These are phyloP conservation scores for Mycena olivaceomarginata DNA, from an alignment of 768 basidiomycete genomes.

Conservation along the genomic window DNA sequence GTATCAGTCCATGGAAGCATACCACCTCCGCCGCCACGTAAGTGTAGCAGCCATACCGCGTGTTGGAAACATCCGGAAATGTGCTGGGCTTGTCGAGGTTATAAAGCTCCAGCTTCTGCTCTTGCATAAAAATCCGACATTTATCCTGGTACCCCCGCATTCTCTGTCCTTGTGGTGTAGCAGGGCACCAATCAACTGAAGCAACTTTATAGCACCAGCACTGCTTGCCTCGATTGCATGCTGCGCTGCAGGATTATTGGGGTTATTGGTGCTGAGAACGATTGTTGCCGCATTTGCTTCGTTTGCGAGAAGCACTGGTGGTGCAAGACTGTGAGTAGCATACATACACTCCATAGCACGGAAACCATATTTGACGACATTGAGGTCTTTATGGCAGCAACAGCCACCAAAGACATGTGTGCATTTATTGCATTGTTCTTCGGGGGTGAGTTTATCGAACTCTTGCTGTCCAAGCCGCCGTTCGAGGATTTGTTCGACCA, in stretches of 20 bases:
- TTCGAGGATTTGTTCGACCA: neutral
- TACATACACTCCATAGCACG: neutral
- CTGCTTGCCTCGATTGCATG: slow-evolving; percentile 46
- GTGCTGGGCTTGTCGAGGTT: slow-evolving; percentile 9
- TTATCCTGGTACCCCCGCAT: slow-evolving; percentile 51
- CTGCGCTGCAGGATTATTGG: slow-evolving; percentile 26
- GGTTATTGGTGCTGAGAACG: neutral
- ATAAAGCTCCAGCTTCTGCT: slow-evolving; percentile 35
- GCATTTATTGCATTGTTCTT: neutral
- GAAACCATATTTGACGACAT: slow-evolving; percentile 49
- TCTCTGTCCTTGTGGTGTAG: slow-evolving; percentile 51
- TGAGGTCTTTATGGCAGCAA: slow-evolving; percentile 56
- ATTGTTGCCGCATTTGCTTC: slow-evolving; percentile 50
- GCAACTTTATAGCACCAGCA: slow-evolving; percentile 46
- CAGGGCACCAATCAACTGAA: slow-evolving; percentile 30
- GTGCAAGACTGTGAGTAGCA: neutral
- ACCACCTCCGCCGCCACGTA: no score
- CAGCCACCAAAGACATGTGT: slow-evolving; percentile 53
- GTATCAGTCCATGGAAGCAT: no score
- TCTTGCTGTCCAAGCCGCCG: neutral
- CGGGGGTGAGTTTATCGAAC: neutral
- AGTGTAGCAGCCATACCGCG: slow-evolving; percentile 9
- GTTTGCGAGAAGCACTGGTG: slow-evolving; percentile 50
- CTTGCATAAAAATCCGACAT: slow-evolving; percentile 28
- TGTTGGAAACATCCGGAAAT: slow-evolving; percentile 46